Evolutionary conservation across 768 basidiomycete genomes (phyloP).

Genomic region (Xerocomellus amylosporus): DNA sequence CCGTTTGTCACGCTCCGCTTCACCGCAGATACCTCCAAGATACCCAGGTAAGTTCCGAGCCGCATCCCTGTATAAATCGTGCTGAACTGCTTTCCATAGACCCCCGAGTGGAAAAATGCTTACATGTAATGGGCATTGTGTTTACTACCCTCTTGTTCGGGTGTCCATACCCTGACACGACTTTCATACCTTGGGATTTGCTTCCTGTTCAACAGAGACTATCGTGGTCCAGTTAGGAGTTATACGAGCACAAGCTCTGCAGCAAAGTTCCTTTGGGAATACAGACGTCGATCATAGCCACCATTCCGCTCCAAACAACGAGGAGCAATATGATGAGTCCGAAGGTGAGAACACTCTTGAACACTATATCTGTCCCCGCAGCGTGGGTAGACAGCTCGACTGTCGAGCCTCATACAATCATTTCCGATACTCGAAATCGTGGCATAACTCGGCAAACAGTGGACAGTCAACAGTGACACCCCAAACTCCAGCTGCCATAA

Average conservation of each 20-base stretch:
- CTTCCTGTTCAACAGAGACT: conserved; percentile 49
- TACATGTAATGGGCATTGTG: conserved; percentile 33
- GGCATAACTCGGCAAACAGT: too few species aligned
- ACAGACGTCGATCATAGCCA: background rate
- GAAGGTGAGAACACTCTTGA: conserved; percentile 7
- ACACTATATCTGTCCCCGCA: background rate
- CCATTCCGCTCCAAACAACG: background rate
- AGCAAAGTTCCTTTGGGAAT: conserved; percentile 21
- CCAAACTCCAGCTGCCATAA: too few species aligned
- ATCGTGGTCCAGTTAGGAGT: conserved; percentile 60
- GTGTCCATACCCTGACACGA: background rate
- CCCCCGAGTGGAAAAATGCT: conserved; percentile 53
- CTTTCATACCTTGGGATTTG: background rate
- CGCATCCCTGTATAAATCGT: background rate
- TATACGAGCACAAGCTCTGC: conserved; percentile 39
- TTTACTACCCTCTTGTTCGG: background rate
- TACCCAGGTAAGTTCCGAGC: conserved; percentile 48
- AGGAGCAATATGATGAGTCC: conserved; percentile 1
- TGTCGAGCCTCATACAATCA: too few species aligned
- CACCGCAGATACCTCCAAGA: conserved; percentile 62
- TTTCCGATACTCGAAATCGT: too few species aligned
- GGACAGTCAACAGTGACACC: too few species aligned
- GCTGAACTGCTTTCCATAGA: conserved; percentile 37
- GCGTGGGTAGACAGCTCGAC: too few species aligned
- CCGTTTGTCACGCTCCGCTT: background rate